phyloP scores from a whole-genome alignment of 1,284 basidiomycete genomes.

The Boletellus deceptivus region DNA sequence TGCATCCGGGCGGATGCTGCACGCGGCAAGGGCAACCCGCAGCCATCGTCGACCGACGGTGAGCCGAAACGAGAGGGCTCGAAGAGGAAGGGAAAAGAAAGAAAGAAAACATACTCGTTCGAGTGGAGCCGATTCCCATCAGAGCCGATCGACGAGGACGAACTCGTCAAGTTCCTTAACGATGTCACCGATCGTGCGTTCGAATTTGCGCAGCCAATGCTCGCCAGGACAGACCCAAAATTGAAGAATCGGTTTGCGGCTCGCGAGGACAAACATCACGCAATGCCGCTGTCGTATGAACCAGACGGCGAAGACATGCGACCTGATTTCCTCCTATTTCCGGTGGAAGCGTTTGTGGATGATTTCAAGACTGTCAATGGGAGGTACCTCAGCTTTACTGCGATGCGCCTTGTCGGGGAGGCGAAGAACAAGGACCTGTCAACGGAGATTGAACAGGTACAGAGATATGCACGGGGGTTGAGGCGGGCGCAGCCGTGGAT shows the following conservation, averaged over 20 bases:
- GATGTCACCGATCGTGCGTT: constrained; percentile 7
- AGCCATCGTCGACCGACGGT: neutral
- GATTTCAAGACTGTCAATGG: constrained; percentile 1
- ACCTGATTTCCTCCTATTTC: constrained; percentile 17
- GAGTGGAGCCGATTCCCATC: constrained; percentile 8
- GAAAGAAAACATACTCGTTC: constrained; percentile 6
- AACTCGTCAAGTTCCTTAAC: constrained; percentile 15
- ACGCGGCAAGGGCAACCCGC: rapidly evolving
- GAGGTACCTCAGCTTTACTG: neutral
- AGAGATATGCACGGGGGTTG: constrained; percentile 10
- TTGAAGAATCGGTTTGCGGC: constrained; percentile 13
- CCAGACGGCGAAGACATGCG: constrained; percentile 13
- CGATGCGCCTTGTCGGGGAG: neutral
- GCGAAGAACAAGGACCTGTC: neutral
- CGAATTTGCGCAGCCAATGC: neutral
- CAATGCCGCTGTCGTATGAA: constrained; percentile 15
- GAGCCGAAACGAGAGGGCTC: no score
- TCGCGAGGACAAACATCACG: constrained; percentile 5
- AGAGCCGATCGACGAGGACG: constrained; percentile 6
- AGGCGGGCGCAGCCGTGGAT: constrained; percentile 17
- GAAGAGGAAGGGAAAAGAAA: neutral
- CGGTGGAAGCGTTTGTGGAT: constrained; percentile 10
- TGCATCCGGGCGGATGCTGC: neutral
- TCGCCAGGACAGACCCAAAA: neutral
- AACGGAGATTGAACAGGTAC: neutral